phyloP scores from a whole-genome alignment of 768 basidiomycete species.

The Cystofilobasidium bisporidii region DNA sequence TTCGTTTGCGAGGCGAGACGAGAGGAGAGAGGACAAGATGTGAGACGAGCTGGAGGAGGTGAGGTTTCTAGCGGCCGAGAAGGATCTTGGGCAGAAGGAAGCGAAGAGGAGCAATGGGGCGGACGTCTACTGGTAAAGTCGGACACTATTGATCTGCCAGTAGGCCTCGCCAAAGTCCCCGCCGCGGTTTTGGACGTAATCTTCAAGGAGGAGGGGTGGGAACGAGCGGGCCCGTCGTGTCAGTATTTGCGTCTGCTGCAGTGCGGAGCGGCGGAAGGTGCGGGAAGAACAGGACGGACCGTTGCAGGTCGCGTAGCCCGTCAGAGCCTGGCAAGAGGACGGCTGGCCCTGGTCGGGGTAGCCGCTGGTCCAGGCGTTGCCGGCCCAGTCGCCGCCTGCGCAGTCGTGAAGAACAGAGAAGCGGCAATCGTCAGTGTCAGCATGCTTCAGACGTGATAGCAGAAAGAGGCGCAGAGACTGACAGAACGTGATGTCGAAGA shows the following conservation, averaged over 20 bases:
- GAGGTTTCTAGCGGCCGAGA: too few relatives aligned
- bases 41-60: too few relatives aligned
- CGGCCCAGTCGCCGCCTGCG: slow-evolving; percentile 80
- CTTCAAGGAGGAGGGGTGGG: not conserved
- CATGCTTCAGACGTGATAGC: not conserved
- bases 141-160: slow-evolving; percentile 48
- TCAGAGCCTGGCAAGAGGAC: slow-evolving; percentile 71
- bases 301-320: slow-evolving; percentile 69
- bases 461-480: not conserved
- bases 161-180: slow-evolving; percentile 65
- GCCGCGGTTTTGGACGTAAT: slow-evolving; percentile 67
- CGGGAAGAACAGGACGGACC: slow-evolving; percentile 28
- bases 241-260: too few relatives aligned
- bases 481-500: slow-evolving; percentile 19
- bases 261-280: not conserved
- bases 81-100: too few relatives aligned
- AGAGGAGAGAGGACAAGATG: too few relatives aligned
- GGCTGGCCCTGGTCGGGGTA: slow-evolving; percentile 64
- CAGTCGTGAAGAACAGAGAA: slow-evolving; percentile 64
- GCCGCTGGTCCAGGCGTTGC: slow-evolving; percentile 62
- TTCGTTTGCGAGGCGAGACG: too few relatives aligned
- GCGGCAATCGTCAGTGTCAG: slow-evolving; percentile 46
- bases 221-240: not conserved
- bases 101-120: not conserved
- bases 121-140: not conserved